Percentiles rank a stretch among this genome's conserved stretches.
These are phyloP conservation scores for Parathielavia hyrcaniae DNA, from an alignment of 495 filamentous ascomycete species.

Conservation along the genomic window DNA sequence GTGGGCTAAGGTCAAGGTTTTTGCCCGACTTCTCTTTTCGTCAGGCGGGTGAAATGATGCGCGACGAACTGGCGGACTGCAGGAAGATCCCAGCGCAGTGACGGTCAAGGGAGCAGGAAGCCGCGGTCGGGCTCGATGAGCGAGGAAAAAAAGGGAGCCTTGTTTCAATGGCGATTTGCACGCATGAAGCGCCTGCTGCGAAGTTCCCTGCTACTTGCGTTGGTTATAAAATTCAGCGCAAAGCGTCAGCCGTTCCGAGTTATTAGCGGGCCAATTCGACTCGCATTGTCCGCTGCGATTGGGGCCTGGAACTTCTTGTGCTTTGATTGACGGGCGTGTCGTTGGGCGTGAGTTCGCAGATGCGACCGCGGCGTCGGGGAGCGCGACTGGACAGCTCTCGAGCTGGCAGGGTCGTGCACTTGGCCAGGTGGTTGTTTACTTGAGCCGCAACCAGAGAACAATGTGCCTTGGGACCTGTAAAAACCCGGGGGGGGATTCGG, in stretches of 20 bases:
- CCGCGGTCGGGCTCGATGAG: constrained; percentile 13
- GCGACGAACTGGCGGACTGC: constrained; percentile 10
- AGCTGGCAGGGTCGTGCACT: neutral
- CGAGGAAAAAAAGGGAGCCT: constrained; percentile 17
- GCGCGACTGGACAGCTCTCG: constrained; percentile 2
- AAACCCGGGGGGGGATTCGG: constrained; percentile 1
- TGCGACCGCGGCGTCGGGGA: constrained; percentile 5
- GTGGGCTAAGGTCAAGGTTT: too few species aligned
- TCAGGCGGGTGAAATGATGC: constrained; percentile 12
- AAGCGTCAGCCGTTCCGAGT: constrained; percentile 8
- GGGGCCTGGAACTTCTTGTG: constrained; percentile 1
- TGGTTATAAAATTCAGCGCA: constrained; percentile 5
- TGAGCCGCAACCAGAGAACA: constrained; percentile 25
- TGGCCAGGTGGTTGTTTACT: constrained; percentile 27
- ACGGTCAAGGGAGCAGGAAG: neutral
- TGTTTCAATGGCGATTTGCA: constrained; percentile 16
- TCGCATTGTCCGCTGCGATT: constrained; percentile 16
- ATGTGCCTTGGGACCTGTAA: constrained; percentile 21
- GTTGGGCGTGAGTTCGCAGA: constrained; percentile 8
- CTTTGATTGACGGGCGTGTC: constrained; percentile 10
- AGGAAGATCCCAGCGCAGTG: neutral
- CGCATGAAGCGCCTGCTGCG: constrained; percentile 17
- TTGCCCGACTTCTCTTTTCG: neutral
- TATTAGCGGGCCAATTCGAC: constrained; percentile 19
- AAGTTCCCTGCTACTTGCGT: constrained; percentile 17